phyloP scores from a whole-genome alignment of 257 asterid genomes.

The Primulina eburnea region DNA sequence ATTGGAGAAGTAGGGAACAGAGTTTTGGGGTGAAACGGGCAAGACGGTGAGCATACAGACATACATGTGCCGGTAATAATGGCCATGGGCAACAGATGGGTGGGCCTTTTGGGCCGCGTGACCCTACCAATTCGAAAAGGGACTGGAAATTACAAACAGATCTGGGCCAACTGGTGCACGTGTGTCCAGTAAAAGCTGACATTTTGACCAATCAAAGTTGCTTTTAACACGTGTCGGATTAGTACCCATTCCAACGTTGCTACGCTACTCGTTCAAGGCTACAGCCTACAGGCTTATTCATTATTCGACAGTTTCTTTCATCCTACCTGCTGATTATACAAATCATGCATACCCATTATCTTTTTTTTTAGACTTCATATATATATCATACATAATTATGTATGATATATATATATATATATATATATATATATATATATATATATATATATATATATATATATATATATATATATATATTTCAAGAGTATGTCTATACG shows the following conservation, averaged over 20 bases:
- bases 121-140: not conserved
- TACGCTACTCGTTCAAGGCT: not conserved
- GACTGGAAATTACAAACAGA: not conserved
- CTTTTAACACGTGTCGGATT: not conserved
- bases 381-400: too few relatives aligned
- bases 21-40: too few relatives aligned
- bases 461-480: too few relatives aligned
- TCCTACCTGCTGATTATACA: not conserved
- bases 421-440: too few relatives aligned
- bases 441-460: too few relatives aligned
- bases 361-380: too few relatives aligned
- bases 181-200: not conserved
- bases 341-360: too few relatives aligned
- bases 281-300: not conserved
- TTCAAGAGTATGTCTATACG: too few relatives aligned
- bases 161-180: not conserved
- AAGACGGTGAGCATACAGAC: too few relatives aligned
- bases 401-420: too few relatives aligned
- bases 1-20: too few relatives aligned
- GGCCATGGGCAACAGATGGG: not conserved
- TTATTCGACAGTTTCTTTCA: not conserved
- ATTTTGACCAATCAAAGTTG: not conserved
- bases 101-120: not conserved
- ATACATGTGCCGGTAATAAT: not conserved
- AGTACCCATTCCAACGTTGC: not conserved